These are phyloP conservation scores for Aspergillus hancockii DNA, from an alignment of 495 filamentous ascomycete species.

Conservation along the genomic window DNA sequence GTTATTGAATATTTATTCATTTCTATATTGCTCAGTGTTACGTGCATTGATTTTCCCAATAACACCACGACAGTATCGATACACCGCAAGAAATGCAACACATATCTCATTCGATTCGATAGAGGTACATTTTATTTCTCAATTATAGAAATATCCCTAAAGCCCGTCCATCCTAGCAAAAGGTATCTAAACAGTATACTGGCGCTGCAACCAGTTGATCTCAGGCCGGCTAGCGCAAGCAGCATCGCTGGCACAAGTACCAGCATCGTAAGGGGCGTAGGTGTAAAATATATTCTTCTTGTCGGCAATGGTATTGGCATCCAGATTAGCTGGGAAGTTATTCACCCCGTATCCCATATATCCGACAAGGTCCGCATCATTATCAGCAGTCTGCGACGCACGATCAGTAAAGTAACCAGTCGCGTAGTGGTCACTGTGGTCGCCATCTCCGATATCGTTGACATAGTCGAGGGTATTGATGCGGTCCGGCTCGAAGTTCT, in stretches of 20 bases:
- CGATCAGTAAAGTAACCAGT: conserved; percentile 10
- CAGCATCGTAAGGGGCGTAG: background rate
- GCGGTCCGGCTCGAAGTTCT: conserved; percentile 9
- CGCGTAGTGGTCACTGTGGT: conserved; percentile 21
- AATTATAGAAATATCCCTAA: background rate
- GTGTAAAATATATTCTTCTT: conserved; percentile 5
- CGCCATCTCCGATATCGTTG: conserved; percentile 9
- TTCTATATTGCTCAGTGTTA: background rate
- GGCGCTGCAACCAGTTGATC: background rate
- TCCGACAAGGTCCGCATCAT: background rate
- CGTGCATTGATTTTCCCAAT: background rate
- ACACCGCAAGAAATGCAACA: too few species aligned
- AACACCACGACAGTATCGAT: too few species aligned
- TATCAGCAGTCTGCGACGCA: background rate
- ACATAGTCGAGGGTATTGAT: conserved; percentile 22
- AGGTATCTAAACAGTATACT: background rate
- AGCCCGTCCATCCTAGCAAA: background rate
- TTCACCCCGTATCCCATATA: conserved; percentile 1
- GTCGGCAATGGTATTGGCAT: background rate
- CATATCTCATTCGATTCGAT: too few species aligned
- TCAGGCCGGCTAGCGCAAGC: conserved; percentile 1
- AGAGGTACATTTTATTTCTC: too few species aligned
- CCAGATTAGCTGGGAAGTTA: background rate
- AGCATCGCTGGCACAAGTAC: background rate
- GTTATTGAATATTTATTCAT: too few species aligned